phyloP scores from a whole-genome alignment of 768 basidiomycete genomes.

The Tulasnella sp. region DNA sequence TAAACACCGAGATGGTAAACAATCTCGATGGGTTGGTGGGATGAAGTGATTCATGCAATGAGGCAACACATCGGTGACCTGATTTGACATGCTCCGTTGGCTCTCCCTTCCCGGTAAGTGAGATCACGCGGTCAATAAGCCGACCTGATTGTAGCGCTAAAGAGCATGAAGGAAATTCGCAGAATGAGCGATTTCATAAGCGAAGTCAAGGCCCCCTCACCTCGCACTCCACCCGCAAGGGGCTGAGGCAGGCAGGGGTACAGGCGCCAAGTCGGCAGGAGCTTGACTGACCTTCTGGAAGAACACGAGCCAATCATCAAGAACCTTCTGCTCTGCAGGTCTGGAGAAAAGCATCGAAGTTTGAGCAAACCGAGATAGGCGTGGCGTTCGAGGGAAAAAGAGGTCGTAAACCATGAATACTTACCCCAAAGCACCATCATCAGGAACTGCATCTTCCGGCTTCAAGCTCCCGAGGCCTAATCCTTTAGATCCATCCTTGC shows the following conservation, averaged over 20 bases:
- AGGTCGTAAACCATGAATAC: slow-evolving; percentile 29
- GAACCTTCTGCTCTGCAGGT: slow-evolving; percentile 45
- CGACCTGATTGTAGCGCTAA: slow-evolving; percentile 16
- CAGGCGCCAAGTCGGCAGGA: background rate
- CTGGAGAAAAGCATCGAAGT: background rate
- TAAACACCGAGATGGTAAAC: too few relatives aligned
- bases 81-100: too few relatives aligned
- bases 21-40: too few relatives aligned
- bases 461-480: slow-evolving; percentile 86
- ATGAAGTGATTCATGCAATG: too few relatives aligned
- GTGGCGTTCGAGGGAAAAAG: background rate
- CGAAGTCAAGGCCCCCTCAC: background rate
- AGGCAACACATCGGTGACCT: too few relatives aligned
- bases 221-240: too few relatives aligned
- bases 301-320: slow-evolving; percentile 85
- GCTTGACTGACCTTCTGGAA: slow-evolving; percentile 50
- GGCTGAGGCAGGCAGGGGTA: background rate
- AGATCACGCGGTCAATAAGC: slow-evolving; percentile 3
- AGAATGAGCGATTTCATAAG: background rate
- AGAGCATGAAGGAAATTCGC: slow-evolving; percentile 6
- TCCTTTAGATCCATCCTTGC: slow-evolving; percentile 84
- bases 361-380: background rate
- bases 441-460: slow-evolving; percentile 72
- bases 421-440: slow-evolving; percentile 66
- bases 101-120: background rate